Conservation (phyloP, 352 stramenopile species). For the Phytophthora constricta region DNA sequence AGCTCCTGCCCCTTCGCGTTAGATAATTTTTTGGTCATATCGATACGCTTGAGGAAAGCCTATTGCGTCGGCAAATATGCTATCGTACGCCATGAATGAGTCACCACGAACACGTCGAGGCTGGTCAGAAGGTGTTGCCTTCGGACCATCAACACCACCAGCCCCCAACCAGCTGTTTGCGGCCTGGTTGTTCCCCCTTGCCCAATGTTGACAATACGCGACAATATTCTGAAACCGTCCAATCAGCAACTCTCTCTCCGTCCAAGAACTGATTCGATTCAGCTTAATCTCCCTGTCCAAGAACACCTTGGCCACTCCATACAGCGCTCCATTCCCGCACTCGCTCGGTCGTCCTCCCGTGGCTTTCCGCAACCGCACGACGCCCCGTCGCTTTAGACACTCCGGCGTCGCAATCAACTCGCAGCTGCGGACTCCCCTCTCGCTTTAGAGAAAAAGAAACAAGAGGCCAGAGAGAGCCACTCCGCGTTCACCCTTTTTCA, state of each 20-base stretch:
- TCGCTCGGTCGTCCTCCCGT: constrained; percentile 1
- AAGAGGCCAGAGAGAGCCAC: background rate
- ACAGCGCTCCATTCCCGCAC: background rate
- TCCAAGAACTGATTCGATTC: too few relatives aligned
- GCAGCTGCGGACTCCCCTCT: too few relatives aligned
- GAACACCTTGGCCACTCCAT: background rate
- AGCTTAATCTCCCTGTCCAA: background rate
- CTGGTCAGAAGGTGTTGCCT: too few relatives aligned
- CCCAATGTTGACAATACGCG: too few relatives aligned
- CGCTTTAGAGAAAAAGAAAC: background rate
- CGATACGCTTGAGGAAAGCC: background rate
- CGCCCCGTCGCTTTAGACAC: background rate
- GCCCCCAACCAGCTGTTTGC: too few relatives aligned
- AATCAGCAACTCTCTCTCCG: background rate
- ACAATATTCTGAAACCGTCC: too few relatives aligned
- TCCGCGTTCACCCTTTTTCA: background rate
- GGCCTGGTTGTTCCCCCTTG: too few relatives aligned
- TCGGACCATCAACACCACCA: too few relatives aligned
- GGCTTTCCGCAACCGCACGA: constrained; percentile 4
- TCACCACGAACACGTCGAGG: too few relatives aligned
- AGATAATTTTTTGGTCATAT: too few relatives aligned
- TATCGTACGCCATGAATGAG: too few relatives aligned
- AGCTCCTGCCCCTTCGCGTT: background rate
- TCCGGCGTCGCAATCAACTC: background rate
- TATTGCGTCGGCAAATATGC: background rate